These are phyloP conservation scores for Insectozyma bohioensis DNA, from an alignment of 1,139 yeast genomes.

Conservation along the genomic window DNA sequence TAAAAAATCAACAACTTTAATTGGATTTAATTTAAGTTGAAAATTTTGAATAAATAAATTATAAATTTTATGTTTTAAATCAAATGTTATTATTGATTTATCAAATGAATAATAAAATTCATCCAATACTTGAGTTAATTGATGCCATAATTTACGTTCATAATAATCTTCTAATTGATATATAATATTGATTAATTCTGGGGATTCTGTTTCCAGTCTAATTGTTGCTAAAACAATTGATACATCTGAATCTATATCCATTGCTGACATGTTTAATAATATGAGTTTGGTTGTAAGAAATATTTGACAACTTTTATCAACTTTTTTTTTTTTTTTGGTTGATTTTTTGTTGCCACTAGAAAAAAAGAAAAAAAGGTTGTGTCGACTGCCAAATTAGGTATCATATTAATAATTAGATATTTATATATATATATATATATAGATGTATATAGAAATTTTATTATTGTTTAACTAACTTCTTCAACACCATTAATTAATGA, in stretches of 20 bases:
- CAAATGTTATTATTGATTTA: slow-evolving; percentile 46
- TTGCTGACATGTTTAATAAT: slow-evolving; percentile 17
- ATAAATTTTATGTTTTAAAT: slow-evolving; percentile 65
- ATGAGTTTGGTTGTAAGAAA: not conserved
- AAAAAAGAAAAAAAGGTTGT: slow-evolving; percentile 2
- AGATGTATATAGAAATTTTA: too few relatives aligned
- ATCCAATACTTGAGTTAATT: slow-evolving; percentile 69
- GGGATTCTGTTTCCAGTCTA: slow-evolving; percentile 66
- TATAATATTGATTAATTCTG: slow-evolving; percentile 60
- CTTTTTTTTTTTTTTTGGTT: slow-evolving; percentile 1
- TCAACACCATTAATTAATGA: slow-evolving; percentile 14
- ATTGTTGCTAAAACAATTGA: slow-evolving; percentile 68
- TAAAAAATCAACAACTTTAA: slow-evolving; percentile 76
- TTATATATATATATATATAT: slow-evolving; percentile 1
- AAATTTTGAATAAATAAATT: slow-evolving; percentile 69
- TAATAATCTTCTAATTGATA: slow-evolving; percentile 82
- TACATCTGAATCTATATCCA: slow-evolving; percentile 47
- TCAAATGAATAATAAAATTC: slow-evolving; percentile 47
- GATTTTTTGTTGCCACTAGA: slow-evolving; percentile 17
- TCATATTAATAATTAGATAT: not conserved
- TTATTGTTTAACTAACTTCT: slow-evolving; percentile 5
- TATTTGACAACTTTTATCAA: not conserved
- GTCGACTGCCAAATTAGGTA: slow-evolving; percentile 8
- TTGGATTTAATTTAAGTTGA: slow-evolving; percentile 70
- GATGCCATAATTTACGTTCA: slow-evolving; percentile 80